A percentile compares a stretch with the other conserved stretches of the same genome.
Evolutionary conservation across 257 asterid species (phyloP).

Genomic region (Scutellaria galericulata): DNA sequence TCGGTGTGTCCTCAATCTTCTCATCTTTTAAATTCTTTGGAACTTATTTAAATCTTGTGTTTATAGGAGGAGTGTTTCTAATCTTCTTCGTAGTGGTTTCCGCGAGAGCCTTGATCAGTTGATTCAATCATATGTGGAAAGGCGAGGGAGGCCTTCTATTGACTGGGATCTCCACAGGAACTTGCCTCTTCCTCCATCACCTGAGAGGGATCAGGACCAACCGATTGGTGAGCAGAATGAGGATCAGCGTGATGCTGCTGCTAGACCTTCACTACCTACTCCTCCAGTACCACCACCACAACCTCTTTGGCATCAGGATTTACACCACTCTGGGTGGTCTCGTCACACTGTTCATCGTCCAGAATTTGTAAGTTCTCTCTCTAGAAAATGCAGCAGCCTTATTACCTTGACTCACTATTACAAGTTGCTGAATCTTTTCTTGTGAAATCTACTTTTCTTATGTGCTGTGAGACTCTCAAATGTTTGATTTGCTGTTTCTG

Average conservation of each 20-base stretch:
- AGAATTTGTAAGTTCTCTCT: slow-evolving; percentile 64
- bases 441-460: neutral
- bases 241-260: slow-evolving; percentile 59
- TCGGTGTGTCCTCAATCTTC: slow-evolving; percentile 24
- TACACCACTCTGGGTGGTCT: slow-evolving; percentile 83
- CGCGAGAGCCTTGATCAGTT: slow-evolving; percentile 94
- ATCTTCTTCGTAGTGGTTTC: slow-evolving; percentile 92
- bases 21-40: neutral
- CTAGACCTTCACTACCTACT: slow-evolving; percentile 73
- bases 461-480: neutral
- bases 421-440: slow-evolving; percentile 10
- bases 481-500: slow-evolving; percentile 19
- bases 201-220: slow-evolving; percentile 63
- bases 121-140: slow-evolving; percentile 85
- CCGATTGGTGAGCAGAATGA: slow-evolving; percentile 62
- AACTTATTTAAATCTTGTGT: slow-evolving; percentile 27
- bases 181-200: slow-evolving; percentile 77
- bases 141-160: slow-evolving; percentile 77
- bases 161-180: slow-evolving; percentile 89
- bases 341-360: slow-evolving; percentile 84
- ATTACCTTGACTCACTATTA: slow-evolving; percentile 1
- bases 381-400: neutral
- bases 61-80: slow-evolving; percentile 96
- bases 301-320: slow-evolving; percentile 88
- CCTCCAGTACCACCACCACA: slow-evolving; percentile 92